Percentiles rank a stretch among this genome's conserved stretches.
Evolutionary conservation across 805 yeast genomes (phyloP).

Genomic region (Lachancea waltii): DNA sequence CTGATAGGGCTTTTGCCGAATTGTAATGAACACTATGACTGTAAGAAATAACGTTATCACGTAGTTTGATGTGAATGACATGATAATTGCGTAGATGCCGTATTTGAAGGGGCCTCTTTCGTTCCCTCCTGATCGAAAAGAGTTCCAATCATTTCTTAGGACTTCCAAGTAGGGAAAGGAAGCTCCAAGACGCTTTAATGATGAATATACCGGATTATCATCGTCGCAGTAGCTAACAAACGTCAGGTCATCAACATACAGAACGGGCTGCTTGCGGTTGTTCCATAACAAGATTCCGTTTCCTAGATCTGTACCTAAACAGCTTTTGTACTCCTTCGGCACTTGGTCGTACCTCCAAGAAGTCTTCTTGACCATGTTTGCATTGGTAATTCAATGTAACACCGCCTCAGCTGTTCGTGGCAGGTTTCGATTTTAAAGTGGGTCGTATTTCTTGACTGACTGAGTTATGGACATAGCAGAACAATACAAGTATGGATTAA

Average conservation of each 20-base stretch:
- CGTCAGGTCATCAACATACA: conserved; percentile 14
- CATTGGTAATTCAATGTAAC: too few relatives aligned
- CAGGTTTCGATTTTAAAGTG: background rate
- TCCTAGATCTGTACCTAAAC: conserved; percentile 27
- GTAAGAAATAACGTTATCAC: conserved; percentile 60
- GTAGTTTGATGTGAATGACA: conserved; percentile 56
- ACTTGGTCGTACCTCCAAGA: conserved; percentile 7
- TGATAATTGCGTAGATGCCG: conserved; percentile 55
- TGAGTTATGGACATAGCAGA: background rate
- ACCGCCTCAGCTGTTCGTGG: too few relatives aligned
- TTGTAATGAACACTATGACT: conserved; percentile 56
- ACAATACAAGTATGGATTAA: too few relatives aligned
- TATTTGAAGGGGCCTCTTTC: conserved; percentile 43
- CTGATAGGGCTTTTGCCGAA: conserved; percentile 54
- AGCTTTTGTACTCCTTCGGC: conserved; percentile 23
- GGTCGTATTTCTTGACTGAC: background rate
- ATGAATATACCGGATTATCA: conserved; percentile 32
- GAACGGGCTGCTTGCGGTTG: conserved; percentile 10
- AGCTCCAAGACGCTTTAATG: conserved; percentile 27
- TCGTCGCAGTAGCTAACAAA: conserved; percentile 34
- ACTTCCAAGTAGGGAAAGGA: conserved; percentile 37
- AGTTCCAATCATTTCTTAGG: conserved; percentile 43
- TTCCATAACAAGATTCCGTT: conserved; percentile 32
- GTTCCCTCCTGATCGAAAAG: conserved; percentile 31
- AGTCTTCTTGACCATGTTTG: conserved; percentile 2